Conservation (phyloP, 331 rosid genomes). For the Malus hybrid region DNA sequence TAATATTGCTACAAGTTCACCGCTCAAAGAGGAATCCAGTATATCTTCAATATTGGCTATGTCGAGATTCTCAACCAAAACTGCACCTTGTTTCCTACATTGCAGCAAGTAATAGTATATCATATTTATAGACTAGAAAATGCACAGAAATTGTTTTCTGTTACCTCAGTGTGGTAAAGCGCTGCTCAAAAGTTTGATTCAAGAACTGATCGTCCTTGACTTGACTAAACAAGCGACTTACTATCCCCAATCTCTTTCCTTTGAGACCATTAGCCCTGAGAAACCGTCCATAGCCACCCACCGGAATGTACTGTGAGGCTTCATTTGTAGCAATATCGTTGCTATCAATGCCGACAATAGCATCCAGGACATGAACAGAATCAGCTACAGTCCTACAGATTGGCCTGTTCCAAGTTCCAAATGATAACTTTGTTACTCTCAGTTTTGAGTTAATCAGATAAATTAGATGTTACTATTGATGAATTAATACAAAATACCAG, state of each 20-base stretch:
- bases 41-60: constrained; percentile 28
- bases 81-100: constrained; percentile 54
- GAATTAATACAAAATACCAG: neutral
- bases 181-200: constrained; percentile 22
- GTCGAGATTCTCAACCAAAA: constrained; percentile 43
- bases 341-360: constrained; percentile 28
- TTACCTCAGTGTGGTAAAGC: constrained; percentile 34
- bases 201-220: constrained; percentile 3
- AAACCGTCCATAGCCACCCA: constrained; percentile 36
- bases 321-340: constrained; percentile 23
- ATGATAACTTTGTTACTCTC: neutral
- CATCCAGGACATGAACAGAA: constrained; percentile 44
- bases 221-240: constrained; percentile 20
- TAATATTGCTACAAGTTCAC: constrained; percentile 28
- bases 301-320: constrained; percentile 26
- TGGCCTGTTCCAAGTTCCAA: constrained; percentile 21
- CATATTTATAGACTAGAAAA: neutral
- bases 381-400: constrained; percentile 32
- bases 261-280: constrained; percentile 21
- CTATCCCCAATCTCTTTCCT: constrained; percentile 17
- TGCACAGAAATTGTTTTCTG: neutral
- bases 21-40: constrained; percentile 24
- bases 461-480: neutral
- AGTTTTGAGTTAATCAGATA: neutral
- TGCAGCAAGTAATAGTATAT: neutral